Base-by-base conservation (phyloP, 495 filamentous ascomycete species). In the Bathelium albidoporum region DNA sequence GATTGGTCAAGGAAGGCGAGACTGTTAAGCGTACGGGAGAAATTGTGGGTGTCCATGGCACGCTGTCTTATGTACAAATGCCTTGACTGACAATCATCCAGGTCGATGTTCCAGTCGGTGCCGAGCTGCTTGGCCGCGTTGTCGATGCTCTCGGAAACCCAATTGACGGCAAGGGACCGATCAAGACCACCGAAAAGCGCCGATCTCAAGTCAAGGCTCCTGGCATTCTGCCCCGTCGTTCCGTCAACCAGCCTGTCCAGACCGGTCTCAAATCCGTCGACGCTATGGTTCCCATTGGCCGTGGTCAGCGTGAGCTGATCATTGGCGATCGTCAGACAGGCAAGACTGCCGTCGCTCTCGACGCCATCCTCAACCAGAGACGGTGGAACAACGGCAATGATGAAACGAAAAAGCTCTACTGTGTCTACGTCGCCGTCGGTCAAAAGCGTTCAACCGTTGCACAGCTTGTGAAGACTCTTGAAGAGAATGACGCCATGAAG, bases 311-410 rank as follows among this genome's bases (percentile, higher is more conserved):
- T 90, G 94, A 98, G 82, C 84, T 98, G 82, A 97, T 98, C 79
- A 98, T 98, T 82, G 94, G 94, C 80, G 94, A 98, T 79, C 95
- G 94, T 89, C 94, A 98, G 81, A 98, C 94, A 70, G 94, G 94
- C 80, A 98, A 98, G 89, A 98, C 94, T 76, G 94, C 94, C 74
- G 94, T 98, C 77, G 94, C 91, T 74, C 90, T 98, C 58, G 94
- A 98, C 73, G 85, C 94, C 76, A 98, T 98, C 66, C 89, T 98
- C 65, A 98, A 98, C 86, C 94, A 98, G 84, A 93, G 89, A 84
- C 85, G 95, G 71, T 97, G 95, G 95, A 98, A 98, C 86, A 82
- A 78, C 78, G 74, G 77, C 77, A 83, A 77, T 76, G 90, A 96
- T 76, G 94, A 98, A 86, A 80, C 75, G 72, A 90, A 96, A 86